Base-by-base conservation (phyloP, 2,329 filamentous ascomycete species). In the Ophiostoma perfectum region DNA sequence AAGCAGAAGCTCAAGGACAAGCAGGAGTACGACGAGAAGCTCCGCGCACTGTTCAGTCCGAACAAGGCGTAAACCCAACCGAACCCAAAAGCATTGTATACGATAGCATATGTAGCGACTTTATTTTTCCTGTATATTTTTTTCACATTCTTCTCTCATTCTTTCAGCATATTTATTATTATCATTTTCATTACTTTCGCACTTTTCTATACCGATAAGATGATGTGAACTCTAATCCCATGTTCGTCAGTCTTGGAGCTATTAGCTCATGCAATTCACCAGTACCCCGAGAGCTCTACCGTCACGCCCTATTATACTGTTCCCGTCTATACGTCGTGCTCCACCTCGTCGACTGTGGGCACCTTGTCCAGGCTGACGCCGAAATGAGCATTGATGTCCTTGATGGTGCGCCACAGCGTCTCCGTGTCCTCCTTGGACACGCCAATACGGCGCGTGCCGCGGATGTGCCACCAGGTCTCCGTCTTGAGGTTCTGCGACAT, bases 401-500 rank as follows among this genome's bases (percentile, higher is more conserved):
- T 71, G 64, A 75, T 70, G 12, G 70, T 65, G 47, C 72, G 69
- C 65, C 73, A 75, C 38, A 76, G 55, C 3, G 67, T 68, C 74
- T 82, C 79, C 0, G 80, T 79, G 69, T 84, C 80, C 11, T 78
- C 78, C 36, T 73, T 75, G 9, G 76, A 79, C 0, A 84, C 79
- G 0, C 82, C 83, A 42, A 85, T 78, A 47, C 83, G 74, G 52
- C 83, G 74, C 0, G 78, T 80, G 0, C 83, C 83, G 42, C 82
- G 75, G 44, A 85, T 77, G 75, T 88, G 85, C 84, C 84, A 88
- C 16, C 78, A 80, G 1, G 84, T 83, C 74, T 85, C 81, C 0
- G 77, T 75, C 0, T 75, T 76, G 18, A 87, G 73, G 69, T 87
- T 86, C 73, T 87, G 85, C 5, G 83, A 83, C 82, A 86, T 84